Evolutionary conservation across 176 grass and related monocot species (phyloP).

Genomic region (Triticum turgidum): DNA sequence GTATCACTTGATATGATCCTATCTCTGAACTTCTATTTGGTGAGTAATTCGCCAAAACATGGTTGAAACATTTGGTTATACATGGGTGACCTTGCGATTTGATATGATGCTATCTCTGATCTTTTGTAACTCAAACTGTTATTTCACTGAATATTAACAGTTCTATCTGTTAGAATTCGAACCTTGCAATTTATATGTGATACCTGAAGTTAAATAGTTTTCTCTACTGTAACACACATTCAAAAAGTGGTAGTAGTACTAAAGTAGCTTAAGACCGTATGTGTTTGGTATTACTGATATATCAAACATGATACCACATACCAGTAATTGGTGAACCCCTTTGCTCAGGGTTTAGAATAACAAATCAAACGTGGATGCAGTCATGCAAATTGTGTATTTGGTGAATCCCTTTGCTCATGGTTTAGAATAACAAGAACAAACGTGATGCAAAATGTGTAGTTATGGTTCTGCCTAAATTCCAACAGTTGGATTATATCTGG

Average conservation of each 20-base stretch:
- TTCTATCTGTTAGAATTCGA: neutral
- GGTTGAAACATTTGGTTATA: neutral
- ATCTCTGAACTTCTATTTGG: neutral
- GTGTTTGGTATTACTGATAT: neutral
- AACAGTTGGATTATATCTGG: slow-evolving; percentile 1
- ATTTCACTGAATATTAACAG: neutral
- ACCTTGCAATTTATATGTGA: slow-evolving; percentile 14
- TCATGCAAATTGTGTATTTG: neutral
- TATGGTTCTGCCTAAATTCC: neutral
- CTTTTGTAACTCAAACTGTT: neutral
- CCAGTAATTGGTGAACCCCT: neutral
- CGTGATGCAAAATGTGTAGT: neutral
- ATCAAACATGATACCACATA: neutral
- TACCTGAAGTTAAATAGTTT: neutral
- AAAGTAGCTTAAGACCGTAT: neutral
- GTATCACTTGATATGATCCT: neutral
- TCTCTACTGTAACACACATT: neutral
- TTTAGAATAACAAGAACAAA: neutral
- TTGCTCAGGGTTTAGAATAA: neutral
- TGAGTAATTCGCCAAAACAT: too few relatives aligned
- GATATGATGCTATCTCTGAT: neutral
- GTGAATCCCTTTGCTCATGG: neutral
- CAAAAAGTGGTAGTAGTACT: neutral
- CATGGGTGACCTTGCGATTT: slow-evolving; percentile 10
- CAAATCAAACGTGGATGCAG: neutral